Evolutionary conservation across 352 stramenopile genomes (phyloP), one percentile per base, ranked within the genome.

Genomic region (Phytophthora sojae): DNA sequence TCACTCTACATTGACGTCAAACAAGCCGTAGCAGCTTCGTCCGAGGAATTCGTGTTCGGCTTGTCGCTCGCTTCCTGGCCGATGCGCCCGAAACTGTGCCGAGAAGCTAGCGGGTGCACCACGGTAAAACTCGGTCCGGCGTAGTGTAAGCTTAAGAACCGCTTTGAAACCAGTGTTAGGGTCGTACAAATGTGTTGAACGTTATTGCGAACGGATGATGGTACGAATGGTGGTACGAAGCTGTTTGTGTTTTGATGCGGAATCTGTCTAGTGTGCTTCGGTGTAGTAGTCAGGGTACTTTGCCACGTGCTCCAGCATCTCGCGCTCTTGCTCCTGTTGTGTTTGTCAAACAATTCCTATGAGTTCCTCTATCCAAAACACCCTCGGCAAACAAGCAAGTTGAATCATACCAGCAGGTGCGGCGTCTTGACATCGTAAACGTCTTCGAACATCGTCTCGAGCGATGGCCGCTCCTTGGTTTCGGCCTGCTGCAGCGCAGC

Each of bases 361-460:
- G 9, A 64, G 39, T 17, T 15, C 35, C 35, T 15, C 26, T 53
- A 29, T 32, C 29, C 42, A 80, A 14, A 12, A 15, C 3, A 37
- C n/a, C 44, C 11, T 12, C 19, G 9, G 49, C 15, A 26, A 60
- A 60, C 7, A 56, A 39, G 21, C 17, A 26, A 37, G 19, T 17
- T 30, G 21, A n/a, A 63, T 77, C 76, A 35, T 83, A 96, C 88
- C 56, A 95, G 60, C 14, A 99, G 79, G 71, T 99, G 91, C 8
- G 75, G 83, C 29, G 96, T 95, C 73, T 98, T 98, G 55, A 97
- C 86, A 56, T 97, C 76, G 72, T 99, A 99, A 4, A 99, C 97
- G 76, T 99, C 98, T 35, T 97, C 88, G 70, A 99, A 99, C 72
- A 99, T 91, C 25, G 92, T 95, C 25, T 93, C 74, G 1, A 99